Base-by-base conservation (phyloP, 768 basidiomycete species). In the Cystofilobasidium capitatum region DNA sequence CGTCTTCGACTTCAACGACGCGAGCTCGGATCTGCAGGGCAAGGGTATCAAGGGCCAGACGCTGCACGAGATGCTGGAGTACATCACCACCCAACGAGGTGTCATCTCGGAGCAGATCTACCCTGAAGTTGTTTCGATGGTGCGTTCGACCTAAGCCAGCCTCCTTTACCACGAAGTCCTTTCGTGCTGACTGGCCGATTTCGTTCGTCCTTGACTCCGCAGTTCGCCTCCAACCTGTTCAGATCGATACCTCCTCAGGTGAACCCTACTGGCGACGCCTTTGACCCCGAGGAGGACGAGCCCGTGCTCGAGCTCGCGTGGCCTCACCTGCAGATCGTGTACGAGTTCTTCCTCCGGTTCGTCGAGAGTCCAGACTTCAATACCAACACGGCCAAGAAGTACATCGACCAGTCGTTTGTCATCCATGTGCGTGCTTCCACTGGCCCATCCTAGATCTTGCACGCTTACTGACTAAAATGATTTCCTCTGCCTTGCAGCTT, bases 41-140 rank as follows among this genome's bases (percentile, higher is more conserved):
- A 99, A 99, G 80, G 94, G 97, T 78, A 89, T 98, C 79, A 99
- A 99, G 81, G 90, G 93, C 2, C 91, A 96, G 77, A 91, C 96
- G 17, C 79, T 99, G 70, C 90, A 96, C 72, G 96, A 99, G 80
- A 90, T 99, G 89, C 82, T 99, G 75, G 96, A 99, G 76, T 98
- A 97, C 76, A 96, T 99, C 78, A 97, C 93, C 67, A 91, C 89
- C 35, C 91, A 94, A 77, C 85, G 91, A 67, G 88, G 89, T 70
- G 91, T 97, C 73, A 93, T 99, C 75, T 94, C 91, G 54, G 96
- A 99, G 78, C 85, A 82, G 74, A 81, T 98, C 84, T 99, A 99
- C 84, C 96, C 96, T 64, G 96, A 98, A 82, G 94, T 99, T 70
- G 89, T 97, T 71, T 87, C 86, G 78, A 99, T 98, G 96, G 94